Evolutionary conservation across 2,329 filamentous ascomycete genomes (phyloP), one percentile per base, ranked within the genome.

Genomic region (Penicillium digitatum): DNA sequence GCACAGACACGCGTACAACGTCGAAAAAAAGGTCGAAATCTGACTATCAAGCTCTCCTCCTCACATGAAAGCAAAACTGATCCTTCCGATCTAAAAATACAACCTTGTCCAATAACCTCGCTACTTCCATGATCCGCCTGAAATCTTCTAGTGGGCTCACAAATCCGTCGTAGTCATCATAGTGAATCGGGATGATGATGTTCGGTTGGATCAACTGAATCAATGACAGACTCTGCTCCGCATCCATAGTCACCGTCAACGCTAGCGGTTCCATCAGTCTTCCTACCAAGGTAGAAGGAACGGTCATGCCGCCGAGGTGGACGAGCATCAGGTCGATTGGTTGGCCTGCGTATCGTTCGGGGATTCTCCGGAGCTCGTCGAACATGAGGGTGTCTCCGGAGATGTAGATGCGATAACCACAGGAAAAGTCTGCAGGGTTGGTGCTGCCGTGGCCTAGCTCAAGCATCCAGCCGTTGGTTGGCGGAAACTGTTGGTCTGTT

Each of bases 181-280:
- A 86, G 65, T 87, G 83, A 35, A 87, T 80, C 3, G 84, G 84
- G 42, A 88, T 82, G 6, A 82, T 86, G 47, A 87, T 53, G 24
- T 85, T 81, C 18, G 84, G 82, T 29, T 82, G 72, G 31, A 88
- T 79, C 54, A 87, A 61, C 61, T 76, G 72, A 67, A 88, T 80
- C 58, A 88, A 66, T 70, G 85, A 72, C 27, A 87, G 61, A 0
- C 84, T 84, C 68, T 87, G 82, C 64, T 79, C 76, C 22, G 80
- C 84, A 67, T 87, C 84, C 84, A 88, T 88, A 0, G 84, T 87
- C 2, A 87, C 82, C 84, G 87, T 87, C 7, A 87, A 79, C 79
- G 87, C 86, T 24, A 87, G 55, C 56, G 87, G 69, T 42, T 83
- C 82, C 67, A 84, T 62, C 5, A 77, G 75, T 0, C 39, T 24